phyloP scores from a whole-genome alignment of 1,139 yeast genomes.

The Yamadazyma triangularis region DNA sequence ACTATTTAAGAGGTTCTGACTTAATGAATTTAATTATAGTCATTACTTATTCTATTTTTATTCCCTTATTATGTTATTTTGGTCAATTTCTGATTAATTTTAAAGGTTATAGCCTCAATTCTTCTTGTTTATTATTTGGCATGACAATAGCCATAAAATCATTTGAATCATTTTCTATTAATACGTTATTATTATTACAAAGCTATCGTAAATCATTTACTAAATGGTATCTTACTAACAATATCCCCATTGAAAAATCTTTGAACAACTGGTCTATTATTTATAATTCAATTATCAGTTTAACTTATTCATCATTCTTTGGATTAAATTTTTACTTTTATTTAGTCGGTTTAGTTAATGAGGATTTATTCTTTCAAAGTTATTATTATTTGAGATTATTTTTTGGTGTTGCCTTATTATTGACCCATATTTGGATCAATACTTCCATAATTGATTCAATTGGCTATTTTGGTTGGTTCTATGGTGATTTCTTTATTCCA shows the following conservation, averaged over 20 bases:
- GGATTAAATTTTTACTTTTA: slow-evolving; percentile 35
- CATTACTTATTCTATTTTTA: slow-evolving; percentile 36
- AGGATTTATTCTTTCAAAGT: slow-evolving; percentile 21
- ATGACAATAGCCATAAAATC: slow-evolving; percentile 50
- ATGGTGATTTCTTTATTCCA: slow-evolving; percentile 80
- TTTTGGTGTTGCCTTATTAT: slow-evolving; percentile 49
- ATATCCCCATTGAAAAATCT: slow-evolving; percentile 63
- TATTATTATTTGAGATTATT: slow-evolving; percentile 57
- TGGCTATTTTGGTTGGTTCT: slow-evolving; percentile 87
- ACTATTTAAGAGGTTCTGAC: slow-evolving; percentile 63
- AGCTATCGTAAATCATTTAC: slow-evolving; percentile 64
- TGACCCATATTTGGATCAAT: slow-evolving; percentile 71
- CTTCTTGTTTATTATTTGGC: slow-evolving; percentile 22
- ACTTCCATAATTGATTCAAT: slow-evolving; percentile 67
- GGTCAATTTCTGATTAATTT: slow-evolving; percentile 6
- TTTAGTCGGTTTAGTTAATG: slow-evolving; percentile 16
- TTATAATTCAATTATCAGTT: slow-evolving; percentile 51
- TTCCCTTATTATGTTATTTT: slow-evolving; percentile 42
- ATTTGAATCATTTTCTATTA: slow-evolving; percentile 50
- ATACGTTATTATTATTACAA: slow-evolving; percentile 54
- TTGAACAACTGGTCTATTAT: slow-evolving; percentile 74
- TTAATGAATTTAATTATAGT: slow-evolving; percentile 49
- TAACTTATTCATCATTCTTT: slow-evolving; percentile 43
- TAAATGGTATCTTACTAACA: slow-evolving; percentile 60
- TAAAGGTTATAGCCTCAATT: slow-evolving; percentile 1